These are phyloP conservation scores for Chalciporus chontae DNA, from an alignment of 768 basidiomycete genomes.

Conservation along the genomic window DNA sequence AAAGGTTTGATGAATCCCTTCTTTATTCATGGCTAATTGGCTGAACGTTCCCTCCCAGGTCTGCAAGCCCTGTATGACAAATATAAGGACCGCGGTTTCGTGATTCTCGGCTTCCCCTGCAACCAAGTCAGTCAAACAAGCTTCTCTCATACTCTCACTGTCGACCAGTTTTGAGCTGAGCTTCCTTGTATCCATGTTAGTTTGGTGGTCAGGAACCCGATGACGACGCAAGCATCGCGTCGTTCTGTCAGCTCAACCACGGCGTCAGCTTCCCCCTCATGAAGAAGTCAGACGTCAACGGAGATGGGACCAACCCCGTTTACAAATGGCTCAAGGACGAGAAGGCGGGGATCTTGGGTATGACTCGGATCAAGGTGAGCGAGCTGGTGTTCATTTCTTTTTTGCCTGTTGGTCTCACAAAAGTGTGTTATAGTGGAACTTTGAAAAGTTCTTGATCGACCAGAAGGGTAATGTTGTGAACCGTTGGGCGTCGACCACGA, in stretches of 20 bases:
- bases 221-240: constrained; percentile 67
- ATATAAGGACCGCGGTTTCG: constrained; percentile 71
- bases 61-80: constrained; percentile 80
- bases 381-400: not conserved
- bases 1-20: constrained; percentile 41
- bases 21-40: not conserved
- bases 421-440: constrained; percentile 65
- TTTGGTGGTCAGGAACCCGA: constrained; percentile 86
- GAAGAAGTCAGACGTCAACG: constrained; percentile 94
- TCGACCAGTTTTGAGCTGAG: not conserved
- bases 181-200: constrained; percentile 32
- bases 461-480: constrained; percentile 72
- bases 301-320: constrained; percentile 76
- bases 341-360: constrained; percentile 69
- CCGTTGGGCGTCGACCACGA: constrained; percentile 75
- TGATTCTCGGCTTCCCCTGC: constrained; percentile 88
- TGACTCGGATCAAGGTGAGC: constrained; percentile 70
- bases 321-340: constrained; percentile 82
- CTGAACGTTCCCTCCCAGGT: constrained; percentile 34
- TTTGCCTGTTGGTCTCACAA: not conserved
- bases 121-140: constrained; percentile 56
- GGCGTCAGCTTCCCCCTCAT: constrained; percentile 89
- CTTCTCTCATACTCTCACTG: not conserved
- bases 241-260: constrained; percentile 79
- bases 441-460: constrained; percentile 85